Percentiles rank a stretch among this genome's conserved stretches.
Evolutionary conservation across 1,284 basidiomycete species (phyloP).

Genomic region (Hemileia vastatrix): DNA sequence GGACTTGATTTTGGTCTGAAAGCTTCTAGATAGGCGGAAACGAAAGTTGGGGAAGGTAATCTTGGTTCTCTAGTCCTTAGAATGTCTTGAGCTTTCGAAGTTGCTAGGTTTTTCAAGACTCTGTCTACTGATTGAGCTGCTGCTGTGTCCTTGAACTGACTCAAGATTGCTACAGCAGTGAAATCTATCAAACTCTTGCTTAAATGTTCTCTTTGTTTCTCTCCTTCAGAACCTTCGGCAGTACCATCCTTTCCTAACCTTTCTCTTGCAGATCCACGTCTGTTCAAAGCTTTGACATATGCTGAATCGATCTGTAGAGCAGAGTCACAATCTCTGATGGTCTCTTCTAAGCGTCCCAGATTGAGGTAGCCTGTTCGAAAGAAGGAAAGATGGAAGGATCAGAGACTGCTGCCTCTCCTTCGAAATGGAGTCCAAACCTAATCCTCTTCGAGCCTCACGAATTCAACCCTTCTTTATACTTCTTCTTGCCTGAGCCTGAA

Average conservation of each 20-base stretch:
- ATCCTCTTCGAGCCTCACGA: too few relatives aligned
- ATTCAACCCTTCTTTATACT: too few relatives aligned
- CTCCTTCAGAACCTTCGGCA: conserved; percentile 61
- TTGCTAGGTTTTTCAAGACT: conserved; percentile 73
- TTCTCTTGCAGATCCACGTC: conserved; percentile 77
- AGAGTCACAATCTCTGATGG: conserved; percentile 77
- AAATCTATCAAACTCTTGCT: conserved; percentile 56
- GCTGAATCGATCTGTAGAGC: conserved; percentile 72
- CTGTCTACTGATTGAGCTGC: conserved; percentile 78
- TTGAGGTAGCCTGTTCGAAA: conserved; percentile 68
- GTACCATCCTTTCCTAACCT: conserved; percentile 58
- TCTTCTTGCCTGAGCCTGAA: too few relatives aligned
- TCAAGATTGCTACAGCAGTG: conserved; percentile 87
- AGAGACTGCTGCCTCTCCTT: conserved; percentile 2
- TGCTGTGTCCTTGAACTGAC: conserved; percentile 73
- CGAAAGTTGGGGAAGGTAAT: conserved; percentile 85
- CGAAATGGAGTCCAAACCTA: background rate
- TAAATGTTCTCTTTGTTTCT: background rate
- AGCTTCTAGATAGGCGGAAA: conserved; percentile 90
- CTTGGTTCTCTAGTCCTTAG: conserved; percentile 68
- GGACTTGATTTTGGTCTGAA: conserved; percentile 81
- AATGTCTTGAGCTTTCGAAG: conserved; percentile 62
- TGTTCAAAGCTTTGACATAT: conserved; percentile 91
- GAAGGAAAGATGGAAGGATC: background rate
- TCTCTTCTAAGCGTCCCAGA: conserved; percentile 67